Conservation (phyloP, 2,329 filamentous ascomycete species). For the Phialocephala sp. region DNA sequence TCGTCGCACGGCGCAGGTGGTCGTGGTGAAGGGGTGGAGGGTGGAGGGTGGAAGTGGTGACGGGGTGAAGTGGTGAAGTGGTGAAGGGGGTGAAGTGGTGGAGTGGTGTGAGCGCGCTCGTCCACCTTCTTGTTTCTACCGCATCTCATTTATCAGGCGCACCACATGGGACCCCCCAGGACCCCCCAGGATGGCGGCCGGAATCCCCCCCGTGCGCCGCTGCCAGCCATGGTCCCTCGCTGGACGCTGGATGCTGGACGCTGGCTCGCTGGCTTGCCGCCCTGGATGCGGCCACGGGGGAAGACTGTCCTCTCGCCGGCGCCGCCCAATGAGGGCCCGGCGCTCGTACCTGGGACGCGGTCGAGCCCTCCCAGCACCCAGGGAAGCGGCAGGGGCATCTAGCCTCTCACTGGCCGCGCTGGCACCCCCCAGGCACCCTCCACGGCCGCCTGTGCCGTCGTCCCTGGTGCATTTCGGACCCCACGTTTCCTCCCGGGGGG, state of each 20-base stretch:
- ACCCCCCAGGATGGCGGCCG: background rate
- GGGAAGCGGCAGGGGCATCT: no score
- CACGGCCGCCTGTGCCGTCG: background rate
- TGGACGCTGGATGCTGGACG: no score
- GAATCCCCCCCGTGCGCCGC: slow-evolving; percentile 3
- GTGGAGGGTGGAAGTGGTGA: no score
- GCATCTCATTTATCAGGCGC: slow-evolving; percentile 6
- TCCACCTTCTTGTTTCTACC: slow-evolving; percentile 12
- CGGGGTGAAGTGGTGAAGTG: no score
- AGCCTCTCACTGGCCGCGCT: background rate
- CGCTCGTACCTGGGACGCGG: background rate
- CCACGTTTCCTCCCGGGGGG: slow-evolving; percentile 4
- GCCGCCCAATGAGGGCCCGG: background rate
- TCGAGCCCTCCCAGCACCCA: no score
- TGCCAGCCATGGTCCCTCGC: background rate
- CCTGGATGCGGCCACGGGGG: background rate
- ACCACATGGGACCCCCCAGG: background rate
- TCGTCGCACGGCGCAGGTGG: no score
- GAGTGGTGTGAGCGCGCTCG: background rate
- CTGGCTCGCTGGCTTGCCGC: slow-evolving; percentile 11
- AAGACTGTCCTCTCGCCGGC: background rate
- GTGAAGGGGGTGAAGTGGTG: background rate
- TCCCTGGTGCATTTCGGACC: slow-evolving; percentile 13
- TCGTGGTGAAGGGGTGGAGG: background rate
- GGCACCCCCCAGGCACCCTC: no score